Base-by-base conservation (phyloP, 305 asterid genomes). In the Fraxinus ornus region DNA sequence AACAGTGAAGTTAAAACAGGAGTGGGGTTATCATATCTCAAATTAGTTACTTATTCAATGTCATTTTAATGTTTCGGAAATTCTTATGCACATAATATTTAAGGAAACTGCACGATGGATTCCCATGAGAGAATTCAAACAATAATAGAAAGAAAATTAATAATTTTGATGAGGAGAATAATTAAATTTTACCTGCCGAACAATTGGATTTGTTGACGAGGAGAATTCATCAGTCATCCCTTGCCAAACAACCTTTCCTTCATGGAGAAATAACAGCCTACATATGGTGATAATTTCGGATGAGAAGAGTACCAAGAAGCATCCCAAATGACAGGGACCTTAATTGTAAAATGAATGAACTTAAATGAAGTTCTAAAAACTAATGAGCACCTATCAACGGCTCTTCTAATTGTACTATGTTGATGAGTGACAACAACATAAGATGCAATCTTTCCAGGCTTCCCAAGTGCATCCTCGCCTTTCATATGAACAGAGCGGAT, bases 351-450 rank as follows among this genome's bases (percentile, higher is more conserved):
- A 77, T 47, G 60, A 79, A 78, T 39, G 44, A 57, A 79, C 79
- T 44, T 22, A 77, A 37, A 57, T 9, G 37, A 19, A 26, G 62
- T 60, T 55, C 32, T 22, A 47, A 75, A 80, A 72, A 83, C 81
- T 79, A 83, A 84, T 76, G 72, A 74, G 74, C 86, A 94, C 99
- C 99, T 93, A 88, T 96, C 98, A 82, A 92, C 98, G 36, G 99
- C 99, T 91, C 98, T 92, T 90, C 81, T 90, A 85, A 94, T 96
- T 26, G 99, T 96, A 92, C 98, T 93, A 83, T 96, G 98, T 83
- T 96, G 99, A 90, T 96, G 99, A 84, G 99, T 96, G 82, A 96
- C 98, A 60, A 96, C 96, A 47, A 92, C 93, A 82, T 93, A 96
- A 62, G 99, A 94, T 37, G 98, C 92, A 87, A 96, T 94, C 78